A percentile compares a stretch with the other conserved stretches of the same genome.
These are phyloP conservation scores for Penicillium vulpinum DNA, from an alignment of 2,329 filamentous ascomycete species.

Conservation along the genomic window DNA sequence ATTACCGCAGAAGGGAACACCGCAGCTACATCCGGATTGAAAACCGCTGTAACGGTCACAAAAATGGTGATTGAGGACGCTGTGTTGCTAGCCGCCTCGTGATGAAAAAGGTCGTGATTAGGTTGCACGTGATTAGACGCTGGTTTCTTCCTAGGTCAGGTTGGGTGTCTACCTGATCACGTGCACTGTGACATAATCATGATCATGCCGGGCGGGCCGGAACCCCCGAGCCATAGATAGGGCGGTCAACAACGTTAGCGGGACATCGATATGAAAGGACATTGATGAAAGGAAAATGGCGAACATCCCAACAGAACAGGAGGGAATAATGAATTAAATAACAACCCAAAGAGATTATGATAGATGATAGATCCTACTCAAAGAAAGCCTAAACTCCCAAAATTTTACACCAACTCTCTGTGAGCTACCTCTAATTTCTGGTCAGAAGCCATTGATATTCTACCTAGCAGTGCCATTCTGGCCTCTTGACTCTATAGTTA, in stretches of 20 bases:
- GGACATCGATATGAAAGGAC: neutral
- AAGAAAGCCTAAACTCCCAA: neutral
- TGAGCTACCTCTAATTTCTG: neutral
- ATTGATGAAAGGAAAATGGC: neutral
- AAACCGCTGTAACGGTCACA: conserved; percentile 33
- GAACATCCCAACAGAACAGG: neutral
- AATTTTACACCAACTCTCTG: neutral
- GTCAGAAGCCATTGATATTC: neutral
- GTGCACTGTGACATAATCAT: neutral
- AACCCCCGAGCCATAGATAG: too few relatives aligned
- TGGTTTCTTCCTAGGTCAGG: neutral
- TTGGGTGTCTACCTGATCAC: neutral
- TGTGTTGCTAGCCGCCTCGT: conserved; percentile 22
- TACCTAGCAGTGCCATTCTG: neutral
- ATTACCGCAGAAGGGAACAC: conserved; percentile 30
- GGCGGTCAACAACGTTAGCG: neutral
- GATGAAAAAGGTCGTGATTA: conserved; percentile 25
- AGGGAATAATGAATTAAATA: neutral
- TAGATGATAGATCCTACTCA: neutral
- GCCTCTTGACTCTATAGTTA: neutral
- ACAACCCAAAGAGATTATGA: too few relatives aligned
- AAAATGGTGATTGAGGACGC: conserved; percentile 23
- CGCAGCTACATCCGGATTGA: conserved; percentile 39
- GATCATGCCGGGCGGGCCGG: neutral
- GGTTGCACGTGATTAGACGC: neutral